Evolutionary conservation across 2,329 filamentous ascomycete genomes (phyloP).

Genomic region (Pyrenochaeta sp.): DNA sequence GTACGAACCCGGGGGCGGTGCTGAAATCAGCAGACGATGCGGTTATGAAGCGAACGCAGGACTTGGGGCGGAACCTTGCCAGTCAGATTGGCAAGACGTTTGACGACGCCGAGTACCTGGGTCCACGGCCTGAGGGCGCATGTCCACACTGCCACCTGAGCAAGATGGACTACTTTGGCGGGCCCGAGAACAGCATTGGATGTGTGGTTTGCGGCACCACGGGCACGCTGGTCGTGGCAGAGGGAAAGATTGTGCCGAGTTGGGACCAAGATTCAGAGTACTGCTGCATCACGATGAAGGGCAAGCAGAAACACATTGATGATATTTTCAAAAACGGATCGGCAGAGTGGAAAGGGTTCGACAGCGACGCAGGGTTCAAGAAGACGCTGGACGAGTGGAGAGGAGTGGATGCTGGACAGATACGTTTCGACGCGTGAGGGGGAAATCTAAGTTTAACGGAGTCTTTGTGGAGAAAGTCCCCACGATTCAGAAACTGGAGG

Average conservation of each 20-base stretch:
- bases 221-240: constrained; percentile 1
- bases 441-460: neutral
- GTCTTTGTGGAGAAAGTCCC: neutral
- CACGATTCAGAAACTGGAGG: no score
- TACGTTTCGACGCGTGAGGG: neutral
- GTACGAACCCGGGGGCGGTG: constrained; percentile 13
- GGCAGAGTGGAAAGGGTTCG: constrained; percentile 13
- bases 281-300: constrained; percentile 16
- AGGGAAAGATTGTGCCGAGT: neutral
- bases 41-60: constrained; percentile 1
- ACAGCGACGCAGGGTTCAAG: constrained; percentile 5
- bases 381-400: constrained; percentile 11
- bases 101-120: constrained; percentile 13
- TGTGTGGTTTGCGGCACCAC: constrained; percentile 20
- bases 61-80: constrained; percentile 6
- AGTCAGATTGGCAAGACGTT: constrained; percentile 13
- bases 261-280: constrained; percentile 13
- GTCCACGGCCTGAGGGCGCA: constrained; percentile 6
- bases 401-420: constrained; percentile 1
- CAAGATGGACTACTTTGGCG: constrained; percentile 16
- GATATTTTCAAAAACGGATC: constrained; percentile 17
- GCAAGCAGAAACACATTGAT: constrained; percentile 18
- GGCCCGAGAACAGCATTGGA: constrained; percentile 6
- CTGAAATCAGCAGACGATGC: neutral
- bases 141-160: constrained; percentile 13